Evolutionary conservation across 495 filamentous ascomycete genomes (phyloP).

Genomic region (Xylaria scruposa): DNA sequence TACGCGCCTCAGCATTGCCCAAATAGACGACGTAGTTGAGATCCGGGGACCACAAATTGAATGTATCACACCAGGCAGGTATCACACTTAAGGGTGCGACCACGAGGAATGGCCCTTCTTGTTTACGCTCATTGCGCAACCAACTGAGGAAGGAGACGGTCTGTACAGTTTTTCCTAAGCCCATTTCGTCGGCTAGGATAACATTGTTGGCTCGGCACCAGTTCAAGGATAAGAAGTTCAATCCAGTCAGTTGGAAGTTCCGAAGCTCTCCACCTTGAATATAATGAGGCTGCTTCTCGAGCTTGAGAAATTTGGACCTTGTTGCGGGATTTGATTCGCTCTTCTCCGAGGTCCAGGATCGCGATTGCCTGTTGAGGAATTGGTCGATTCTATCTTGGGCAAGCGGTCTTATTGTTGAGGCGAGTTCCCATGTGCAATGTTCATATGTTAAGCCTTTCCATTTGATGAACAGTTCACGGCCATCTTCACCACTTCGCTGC

Average conservation of each 20-base stretch:
- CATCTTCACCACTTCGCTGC: conserved; percentile 74
- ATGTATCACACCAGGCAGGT: conserved; percentile 96
- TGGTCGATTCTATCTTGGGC: conserved; percentile 89
- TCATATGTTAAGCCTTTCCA: conserved; percentile 93
- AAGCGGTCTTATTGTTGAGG: conserved; percentile 72
- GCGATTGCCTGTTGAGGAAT: conserved; percentile 79
- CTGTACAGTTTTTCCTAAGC: conserved; percentile 96
- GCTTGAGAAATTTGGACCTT: conserved; percentile 72
- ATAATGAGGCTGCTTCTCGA: conserved; percentile 79
- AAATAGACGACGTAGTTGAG: conserved; percentile 97
- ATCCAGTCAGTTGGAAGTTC: conserved; percentile 90
- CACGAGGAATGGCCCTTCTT: conserved; percentile 94
- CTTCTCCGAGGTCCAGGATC: conserved; percentile 75
- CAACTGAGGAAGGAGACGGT: conserved; percentile 97
- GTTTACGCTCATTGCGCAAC: conserved; percentile 88
- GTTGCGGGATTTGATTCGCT: conserved; percentile 76
- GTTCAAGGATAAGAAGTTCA: conserved; percentile 94
- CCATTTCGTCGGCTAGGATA: conserved; percentile 98
- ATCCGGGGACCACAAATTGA: conserved; percentile 95
- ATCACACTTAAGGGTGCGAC: conserved; percentile 96
- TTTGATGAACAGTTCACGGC: conserved; percentile 86
- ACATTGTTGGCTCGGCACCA: conserved; percentile 93
- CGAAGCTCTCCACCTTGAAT: conserved; percentile 85
- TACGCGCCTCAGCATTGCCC: conserved; percentile 80
- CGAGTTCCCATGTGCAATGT: conserved; percentile 91